Base-by-base conservation (phyloP, 768 basidiomycete species). In the Cyclocybe aegerita region DNA sequence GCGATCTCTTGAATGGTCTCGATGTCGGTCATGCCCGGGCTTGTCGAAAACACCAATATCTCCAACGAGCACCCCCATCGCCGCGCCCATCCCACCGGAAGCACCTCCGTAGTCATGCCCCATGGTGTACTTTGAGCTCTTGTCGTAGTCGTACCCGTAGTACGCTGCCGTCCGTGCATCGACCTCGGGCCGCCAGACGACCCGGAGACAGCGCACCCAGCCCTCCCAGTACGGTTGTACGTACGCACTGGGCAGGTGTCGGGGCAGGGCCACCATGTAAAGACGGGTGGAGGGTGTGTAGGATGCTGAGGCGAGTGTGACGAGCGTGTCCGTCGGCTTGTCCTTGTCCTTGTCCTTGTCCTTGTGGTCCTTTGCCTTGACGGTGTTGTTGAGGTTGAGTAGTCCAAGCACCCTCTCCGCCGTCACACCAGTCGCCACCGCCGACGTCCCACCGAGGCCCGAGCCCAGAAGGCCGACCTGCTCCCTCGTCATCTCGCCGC, bases 181-280 rank as follows among this genome's bases (percentile, higher is more conserved):
- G 48, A 50, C 33, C 35, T 59, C 51, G 43, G 58, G 46, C 23
- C 60, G 66, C 61, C 63, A 65, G 7, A 78, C 61, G 8, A 74
- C 66, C 7, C 80, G 70, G 37, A 84, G 63, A 1, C 76, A 70
- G 36, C 71, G 72, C 9, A 77, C 75, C 57, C 69, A 73, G 9
- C 76, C 73, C 45, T 82, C 79, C 62, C 83, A 83, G 65, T 83
- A 85, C 0, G 83, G 83, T 43, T 77, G 69, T 23, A 76, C 65
- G 54, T 86, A 86, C 9, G 62, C 58, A 2, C 37, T 43, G 0
- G 62, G 55, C 31, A 66, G 40, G 9, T 59, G 51, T n/a, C 72
- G 65, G 2, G 74, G 78, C 0, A 87, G 70, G 5, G 46, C 4
- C 0, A 23, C 23, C 23, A 23, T 23, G 23, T 23, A 23, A 23